Percentiles rank a stretch among this genome's conserved stretches.
These are phyloP conservation scores for Solanum virginianum DNA, from an alignment of 257 asterid species.

Conservation along the genomic window DNA sequence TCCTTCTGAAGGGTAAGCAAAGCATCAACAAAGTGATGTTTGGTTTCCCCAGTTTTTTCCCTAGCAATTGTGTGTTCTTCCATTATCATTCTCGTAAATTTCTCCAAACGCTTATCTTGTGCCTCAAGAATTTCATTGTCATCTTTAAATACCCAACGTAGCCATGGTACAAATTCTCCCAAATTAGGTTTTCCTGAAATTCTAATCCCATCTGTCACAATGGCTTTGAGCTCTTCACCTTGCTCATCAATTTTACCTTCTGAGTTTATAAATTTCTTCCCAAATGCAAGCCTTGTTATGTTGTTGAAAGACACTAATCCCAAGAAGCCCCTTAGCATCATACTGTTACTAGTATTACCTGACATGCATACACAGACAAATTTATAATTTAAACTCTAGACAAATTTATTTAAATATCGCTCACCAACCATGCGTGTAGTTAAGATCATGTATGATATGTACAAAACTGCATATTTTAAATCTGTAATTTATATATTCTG, in stretches of 20 bases:
- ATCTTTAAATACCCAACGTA: slow-evolving; percentile 41
- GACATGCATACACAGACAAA: not conserved
- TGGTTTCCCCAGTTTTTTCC: slow-evolving; percentile 43
- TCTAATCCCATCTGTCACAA: slow-evolving; percentile 35
- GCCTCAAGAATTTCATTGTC: slow-evolving; percentile 32
- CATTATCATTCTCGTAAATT: slow-evolving; percentile 61
- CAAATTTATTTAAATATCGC: not conserved
- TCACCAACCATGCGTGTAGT: not conserved
- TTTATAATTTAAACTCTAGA: not conserved
- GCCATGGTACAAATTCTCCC: slow-evolving; percentile 53
- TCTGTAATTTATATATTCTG: no score
- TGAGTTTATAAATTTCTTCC: slow-evolving; percentile 58
- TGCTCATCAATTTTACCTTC: slow-evolving; percentile 47
- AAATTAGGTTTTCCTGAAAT: slow-evolving; percentile 38
- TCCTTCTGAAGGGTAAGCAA: slow-evolving; percentile 61
- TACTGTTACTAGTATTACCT: slow-evolving; percentile 39
- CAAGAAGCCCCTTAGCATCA: slow-evolving; percentile 47
- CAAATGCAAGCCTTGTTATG: slow-evolving; percentile 69
- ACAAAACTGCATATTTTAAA: rapidly evolving
- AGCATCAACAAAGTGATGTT: slow-evolving; percentile 73
- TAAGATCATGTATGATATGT: no score
- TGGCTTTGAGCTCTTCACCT: slow-evolving; percentile 59
- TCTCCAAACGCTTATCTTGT: slow-evolving; percentile 32
- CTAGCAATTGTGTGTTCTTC: slow-evolving; percentile 65
- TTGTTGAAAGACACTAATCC: slow-evolving; percentile 71